Conservation (phyloP, 306 rosid species). For the Prunus davidiana region DNA sequence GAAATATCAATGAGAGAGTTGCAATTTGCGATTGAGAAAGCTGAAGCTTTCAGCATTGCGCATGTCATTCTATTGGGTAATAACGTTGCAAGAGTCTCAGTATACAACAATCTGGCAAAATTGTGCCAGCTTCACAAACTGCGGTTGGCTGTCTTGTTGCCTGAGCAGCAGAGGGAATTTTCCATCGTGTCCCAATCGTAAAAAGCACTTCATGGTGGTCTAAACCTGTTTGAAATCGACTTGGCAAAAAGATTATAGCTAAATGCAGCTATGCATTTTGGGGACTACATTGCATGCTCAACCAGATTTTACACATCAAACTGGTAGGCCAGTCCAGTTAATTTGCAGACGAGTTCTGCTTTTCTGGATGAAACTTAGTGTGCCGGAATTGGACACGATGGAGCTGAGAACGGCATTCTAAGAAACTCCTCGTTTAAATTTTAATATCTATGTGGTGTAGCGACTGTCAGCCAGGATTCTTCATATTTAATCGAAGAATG, state of each 20-base stretch:
- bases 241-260: background rate
- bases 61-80: constrained; percentile 50
- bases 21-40: constrained; percentile 72
- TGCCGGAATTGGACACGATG: background rate
- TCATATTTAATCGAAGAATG: background rate
- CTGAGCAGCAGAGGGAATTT: constrained; percentile 43
- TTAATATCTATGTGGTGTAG: background rate
- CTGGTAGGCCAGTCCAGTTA: background rate
- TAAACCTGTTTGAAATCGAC: background rate
- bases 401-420: background rate
- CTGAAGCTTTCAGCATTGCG: constrained; percentile 72
- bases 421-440: background rate
- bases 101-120: constrained; percentile 65
- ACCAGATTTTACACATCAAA: background rate
- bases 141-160: constrained; percentile 64
- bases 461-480: background rate
- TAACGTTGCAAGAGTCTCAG: constrained; percentile 46
- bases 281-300: background rate
- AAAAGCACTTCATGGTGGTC: background rate
- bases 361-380: background rate
- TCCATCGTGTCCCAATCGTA: constrained; percentile 47
- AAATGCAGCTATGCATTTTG: background rate
- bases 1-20: constrained; percentile 67
- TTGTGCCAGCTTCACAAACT: constrained; percentile 58
- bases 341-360: background rate